Conservation (phyloP, 345 rosid genomes). For the Brassica juncea region DNA sequence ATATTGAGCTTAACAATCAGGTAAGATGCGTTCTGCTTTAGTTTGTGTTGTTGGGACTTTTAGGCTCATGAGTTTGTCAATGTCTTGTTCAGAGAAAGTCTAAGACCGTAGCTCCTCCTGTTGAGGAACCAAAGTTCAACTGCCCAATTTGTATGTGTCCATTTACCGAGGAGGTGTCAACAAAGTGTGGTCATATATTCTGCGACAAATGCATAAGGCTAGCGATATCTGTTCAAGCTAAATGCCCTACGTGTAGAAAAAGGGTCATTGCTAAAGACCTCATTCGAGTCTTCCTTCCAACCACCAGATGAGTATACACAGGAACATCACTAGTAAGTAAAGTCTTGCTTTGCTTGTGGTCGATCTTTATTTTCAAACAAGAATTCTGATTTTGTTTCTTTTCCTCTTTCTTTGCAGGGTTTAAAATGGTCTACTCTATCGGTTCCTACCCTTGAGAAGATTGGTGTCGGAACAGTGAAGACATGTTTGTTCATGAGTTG, state of each 20-base stretch:
- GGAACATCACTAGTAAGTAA: conserved; percentile 23
- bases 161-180: conserved; percentile 70
- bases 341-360: background rate
- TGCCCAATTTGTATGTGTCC: conserved; percentile 94
- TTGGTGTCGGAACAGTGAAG: conserved; percentile 18
- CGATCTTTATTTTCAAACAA: conserved; percentile 1
- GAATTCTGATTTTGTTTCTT: background rate
- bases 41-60: conserved; percentile 4
- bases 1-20: conserved; percentile 13
- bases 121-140: conserved; percentile 68
- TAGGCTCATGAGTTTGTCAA: background rate
- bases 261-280: conserved; percentile 59
- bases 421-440: background rate
- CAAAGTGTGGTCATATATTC: conserved; percentile 97
- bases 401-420: conserved; percentile 8
- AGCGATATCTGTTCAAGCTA: conserved; percentile 58
- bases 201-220: conserved; percentile 70
- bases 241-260: conserved; percentile 95
- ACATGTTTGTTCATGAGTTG: conserved; percentile 5
- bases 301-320: conserved; percentile 49
- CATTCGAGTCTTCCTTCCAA: conserved; percentile 87
- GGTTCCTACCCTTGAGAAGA: background rate
- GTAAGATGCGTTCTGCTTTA: conserved; percentile 4
- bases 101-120: conserved; percentile 49
- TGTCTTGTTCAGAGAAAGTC: conserved; percentile 24